Evolutionary conservation across 2,329 filamentous ascomycete species (phyloP), one percentile per base, ranked within the genome.

Genomic region (Exophiala mesophila): DNA sequence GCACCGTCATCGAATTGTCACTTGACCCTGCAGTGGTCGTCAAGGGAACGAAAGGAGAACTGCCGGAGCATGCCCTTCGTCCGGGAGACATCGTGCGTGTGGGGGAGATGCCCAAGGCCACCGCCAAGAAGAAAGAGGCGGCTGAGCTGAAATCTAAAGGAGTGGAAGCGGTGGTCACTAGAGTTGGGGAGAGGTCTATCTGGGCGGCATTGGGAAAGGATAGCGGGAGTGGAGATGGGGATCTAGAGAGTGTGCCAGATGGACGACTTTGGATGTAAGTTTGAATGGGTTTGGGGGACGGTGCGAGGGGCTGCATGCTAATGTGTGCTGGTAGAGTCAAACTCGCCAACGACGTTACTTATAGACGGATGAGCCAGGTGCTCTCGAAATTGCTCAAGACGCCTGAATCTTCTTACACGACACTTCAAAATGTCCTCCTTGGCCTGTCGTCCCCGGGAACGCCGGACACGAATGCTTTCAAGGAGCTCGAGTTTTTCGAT

Each of bases 1-100:
- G 88, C 52, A 88, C 86, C 0, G 83, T 98, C 2, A 69, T 96
- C 3, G 89, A 96, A 62, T 78, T 98, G 4, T 70, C 68, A 2
- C 63, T 67, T 1, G 90, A 96, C 57, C 67, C 77, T n/a, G 85
- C 88, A 1, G 76, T 83, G 2, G 72, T 76, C 3, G 63, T 66
- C 3, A 56, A 52, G 24, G 52, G 49, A 10, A 44, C 54, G 2
- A 57, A 52, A 18, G 53, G 52, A 3, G 54, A 59, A 16, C 50
- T 71, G n/a, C 66, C 62, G 1, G 60, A 66, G 20, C 68, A 71
- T 63, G 69, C 68, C 3, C 66, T 72, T 9, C 57, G 69, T 1
- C 68, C 70, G 4, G 69, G 69, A 1, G 69, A 72, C 59, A 63
- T 72, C 21, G 69, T 72, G 17, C 50, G 68, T 2, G 63, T 71